Base-by-base conservation (phyloP, 495 filamentous ascomycete genomes). In the Cercophora scortea region DNA sequence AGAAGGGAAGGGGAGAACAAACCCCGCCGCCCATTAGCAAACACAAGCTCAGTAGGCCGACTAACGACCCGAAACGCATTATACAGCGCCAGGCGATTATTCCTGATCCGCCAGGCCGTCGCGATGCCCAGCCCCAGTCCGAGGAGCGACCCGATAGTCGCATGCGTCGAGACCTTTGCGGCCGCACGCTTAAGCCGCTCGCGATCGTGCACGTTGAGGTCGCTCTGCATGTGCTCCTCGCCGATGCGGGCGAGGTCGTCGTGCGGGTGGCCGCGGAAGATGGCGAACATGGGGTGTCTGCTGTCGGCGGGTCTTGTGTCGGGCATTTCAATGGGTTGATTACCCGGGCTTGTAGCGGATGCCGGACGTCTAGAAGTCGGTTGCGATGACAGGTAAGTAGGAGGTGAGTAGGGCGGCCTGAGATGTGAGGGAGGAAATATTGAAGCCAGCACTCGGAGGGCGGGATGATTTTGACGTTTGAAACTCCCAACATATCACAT, bases 181-280 rank as follows among this genome's bases (percentile, higher is more conserved):
- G 81, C 78, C 7, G 84, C 85, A 6, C 55, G 65, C 32, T 71
- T 69, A 10, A 88, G 69, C 2, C 67, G 71, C 10, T 80, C 78
- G 55, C 84, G 83, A 59, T 88, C 84, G 11, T 73, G 67, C 53
- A 75, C 55, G 12, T 66, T 64, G 32, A 87, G 75, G 67, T 86
- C 83, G 50, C 84, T 74, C 49, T 87, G 70, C 34, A 84, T 49
- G 65, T 87, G 85, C 47, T 82, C 61, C 52, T 86, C 79, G 32
- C 82, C 83, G 10, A 88, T 74, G 19, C 69, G 64, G 49, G 67
- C 63, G 17, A 88, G 74, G 42, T 67, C 64, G 35, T 84, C 79
- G 47, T 77, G 62, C 51, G 70, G 71, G 44, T 76, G 66, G 47
- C 70, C 73, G 49, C 83, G 79, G 61, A 84, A 71, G 45, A 75